phyloP scores from a whole-genome alignment of 495 filamentous ascomycete species.

The Penicillium antarcticum region DNA sequence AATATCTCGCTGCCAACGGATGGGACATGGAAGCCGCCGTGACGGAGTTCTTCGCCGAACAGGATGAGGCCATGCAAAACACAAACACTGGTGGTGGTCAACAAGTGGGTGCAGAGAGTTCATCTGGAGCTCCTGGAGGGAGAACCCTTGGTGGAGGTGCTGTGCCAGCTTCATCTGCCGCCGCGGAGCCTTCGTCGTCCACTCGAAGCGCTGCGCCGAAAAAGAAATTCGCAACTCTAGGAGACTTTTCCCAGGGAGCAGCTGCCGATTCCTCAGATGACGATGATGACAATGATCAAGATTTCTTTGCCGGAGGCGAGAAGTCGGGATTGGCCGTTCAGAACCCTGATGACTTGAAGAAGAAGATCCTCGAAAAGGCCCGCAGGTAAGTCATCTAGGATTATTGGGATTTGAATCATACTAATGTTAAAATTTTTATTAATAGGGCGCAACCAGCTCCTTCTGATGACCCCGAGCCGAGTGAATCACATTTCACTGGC shows the following conservation, averaged over 20 bases:
- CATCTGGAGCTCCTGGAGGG: conserved; percentile 12
- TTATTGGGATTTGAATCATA: not conserved
- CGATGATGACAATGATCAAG: conserved; percentile 62
- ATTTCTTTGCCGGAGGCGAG: conserved; percentile 92
- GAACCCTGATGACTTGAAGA: conserved; percentile 72
- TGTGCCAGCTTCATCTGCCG: conserved; percentile 27
- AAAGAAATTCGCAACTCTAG: conserved; percentile 57
- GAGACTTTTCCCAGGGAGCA: conserved; percentile 43
- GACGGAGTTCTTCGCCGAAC: conserved; percentile 65
- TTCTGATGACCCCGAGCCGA: conserved; percentile 52
- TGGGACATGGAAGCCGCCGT: conserved; percentile 71
- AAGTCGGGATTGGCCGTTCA: conserved; percentile 95
- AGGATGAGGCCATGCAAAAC: conserved; percentile 55
- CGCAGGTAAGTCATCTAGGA: conserved; percentile 53
- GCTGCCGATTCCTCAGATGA: conserved; percentile 54
- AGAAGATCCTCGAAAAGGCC: conserved; percentile 81
- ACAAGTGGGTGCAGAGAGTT: conserved; percentile 27
- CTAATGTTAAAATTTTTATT: not conserved
- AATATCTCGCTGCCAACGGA: conserved; percentile 62
- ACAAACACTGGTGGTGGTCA: conserved; percentile 29
- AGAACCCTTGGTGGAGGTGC: conserved; percentile 34
- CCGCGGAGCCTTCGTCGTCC: conserved; percentile 28
- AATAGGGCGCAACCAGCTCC: conserved; percentile 57
- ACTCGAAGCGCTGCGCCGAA: conserved; percentile 31
- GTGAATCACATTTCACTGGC: conserved; percentile 68